Base-by-base conservation (phyloP, 2,329 filamentous ascomycete species). In the Aspergillus glaucus region DNA sequence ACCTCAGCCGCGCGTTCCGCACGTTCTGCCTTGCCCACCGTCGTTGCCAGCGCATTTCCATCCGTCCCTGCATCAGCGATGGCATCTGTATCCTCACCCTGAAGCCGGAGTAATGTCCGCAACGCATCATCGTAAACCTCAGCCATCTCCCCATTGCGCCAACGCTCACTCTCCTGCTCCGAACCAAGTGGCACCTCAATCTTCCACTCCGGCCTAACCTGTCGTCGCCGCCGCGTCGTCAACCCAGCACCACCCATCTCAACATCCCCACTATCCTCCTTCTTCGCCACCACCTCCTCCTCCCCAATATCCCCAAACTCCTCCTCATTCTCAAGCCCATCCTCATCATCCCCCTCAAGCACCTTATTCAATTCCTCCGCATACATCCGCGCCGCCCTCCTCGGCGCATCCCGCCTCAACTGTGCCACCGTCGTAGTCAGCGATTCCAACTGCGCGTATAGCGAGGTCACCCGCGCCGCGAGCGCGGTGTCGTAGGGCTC, bases 261-360 rank as follows among this genome's bases (percentile, higher is more conserved):
- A 30, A 30, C 26, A 17, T 39, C 36, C 36, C 15, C 36, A 39
- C 19, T n/a, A 30, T 30, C 26, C 26, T 30, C 26, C 26, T 10
- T 30, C 26, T 30, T 30, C 26, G 26, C 10, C 26, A 30, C 9
- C 26, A 1, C 26, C 24, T 26, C 7, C 26, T 30, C 26, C 26
- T 30, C 26, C 26, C 26, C 58, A 69, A 58, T 22, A 22, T 71
- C 49, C 71, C 68, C 58, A 69, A 58, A 6, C 74, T 78, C 59
- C 70, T 79, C 71, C 70, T 79, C 71, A 81, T 85, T 6, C 86
- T 84, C 70, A 86, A 84, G 51, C 78, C 87, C 47, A 19, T 64
- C 65, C 42, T 72, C 67, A 14, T 72, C 69, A 21, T 74, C 71
- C 22, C 62, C 62, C 26, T 62, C 55, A n/a, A 75, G 53, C 28